Percentiles rank a stretch among this genome's conserved stretches.
Conservation (phyloP, 2,329 filamentous ascomycete species). For the Aspergillus fumigatiaffinis region DNA sequence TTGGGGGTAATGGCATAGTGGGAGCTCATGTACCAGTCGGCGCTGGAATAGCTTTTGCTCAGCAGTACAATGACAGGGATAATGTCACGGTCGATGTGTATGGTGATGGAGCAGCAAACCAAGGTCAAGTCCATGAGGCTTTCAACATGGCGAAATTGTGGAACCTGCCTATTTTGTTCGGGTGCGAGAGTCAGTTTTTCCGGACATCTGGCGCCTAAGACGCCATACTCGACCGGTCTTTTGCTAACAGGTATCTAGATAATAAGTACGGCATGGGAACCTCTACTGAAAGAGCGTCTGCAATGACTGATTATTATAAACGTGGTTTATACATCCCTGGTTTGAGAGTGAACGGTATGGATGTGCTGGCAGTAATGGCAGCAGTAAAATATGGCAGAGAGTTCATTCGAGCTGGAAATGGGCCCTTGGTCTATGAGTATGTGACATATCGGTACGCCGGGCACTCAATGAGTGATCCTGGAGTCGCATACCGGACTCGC, state of each 20-base stretch:
- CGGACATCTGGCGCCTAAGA: conserved; percentile 41
- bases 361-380: conserved; percentile 92
- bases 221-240: not conserved
- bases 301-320: conserved; percentile 99
- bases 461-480: conserved; percentile 98
- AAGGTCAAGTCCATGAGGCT: conserved; percentile 96
- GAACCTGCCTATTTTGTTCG: conserved; percentile 89
- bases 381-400: conserved; percentile 88
- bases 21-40: conserved; percentile 95
- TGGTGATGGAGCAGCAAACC: conserved; percentile 94
- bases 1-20: conserved; percentile 96
- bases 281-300: conserved; percentile 86
- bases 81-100: conserved; percentile 83
- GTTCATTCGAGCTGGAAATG: conserved; percentile 73
- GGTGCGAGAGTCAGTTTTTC: conserved; percentile 79
- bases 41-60: conserved; percentile 88
- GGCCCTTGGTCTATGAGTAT: conserved; percentile 91
- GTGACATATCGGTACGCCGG: conserved; percentile 97
- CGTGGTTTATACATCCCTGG: conserved; percentile 99
- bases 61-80: conserved; percentile 81
- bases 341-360: conserved; percentile 99
- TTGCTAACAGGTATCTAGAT: conserved; percentile 53
- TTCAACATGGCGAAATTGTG: conserved; percentile 99
- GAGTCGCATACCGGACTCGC: conserved; percentile 94
- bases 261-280: conserved; percentile 99